Evolutionary conservation across 768 basidiomycete genomes (phyloP), one percentile per base, ranked within the genome.

Genomic region (Omphalotus guepiniiformis): DNA sequence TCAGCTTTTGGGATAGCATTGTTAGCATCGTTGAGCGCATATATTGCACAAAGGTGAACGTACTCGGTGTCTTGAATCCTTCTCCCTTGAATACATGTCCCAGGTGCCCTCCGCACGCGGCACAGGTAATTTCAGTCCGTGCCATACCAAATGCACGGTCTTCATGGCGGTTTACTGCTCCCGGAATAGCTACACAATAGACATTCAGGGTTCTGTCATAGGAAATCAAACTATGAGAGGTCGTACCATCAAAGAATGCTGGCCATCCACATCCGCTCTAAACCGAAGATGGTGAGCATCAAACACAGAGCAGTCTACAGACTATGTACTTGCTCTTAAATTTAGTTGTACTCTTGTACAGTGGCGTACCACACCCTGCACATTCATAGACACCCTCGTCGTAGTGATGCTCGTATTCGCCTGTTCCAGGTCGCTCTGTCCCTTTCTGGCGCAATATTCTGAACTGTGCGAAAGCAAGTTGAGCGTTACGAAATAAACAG

Each of bases 71-170:
- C 4, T 67, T 48, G 65, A 78, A 93, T 2, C 86, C 85, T 66
- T 95, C 93, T 29, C 93, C 93, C 59, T 89, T 88, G 79, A 97
- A 97, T 32, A 97, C 88, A 61, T 97, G 93, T 3, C 94, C 94
- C 4, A 97, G 75, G 63, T 97, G 94, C 1, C 93, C 92, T 7
- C 90, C 92, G 58, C 93, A 95, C 2, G 90, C 87, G 15, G 89
- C 76, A 59, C 92, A 95, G 22, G 80, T 85, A 38, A 97, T 95
- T 70, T 96, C 93, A 15, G 71, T 92, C 40, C 93, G 79, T 6
- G 68, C 67, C 76, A 79, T 85, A 35, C 85, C 85, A 48, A 76
- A 65, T 0, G 82, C 65, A 13, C 49, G 66, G 63, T 96, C 93
- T 52, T 85, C 83, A 53, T 93, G 86, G 32, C 85, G 72, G 49